Percentiles rank a stretch among this genome's conserved stretches.
phyloP scores from a whole-genome alignment of 2,329 filamentous ascomycete species.

The Ceratocystis variospora region DNA sequence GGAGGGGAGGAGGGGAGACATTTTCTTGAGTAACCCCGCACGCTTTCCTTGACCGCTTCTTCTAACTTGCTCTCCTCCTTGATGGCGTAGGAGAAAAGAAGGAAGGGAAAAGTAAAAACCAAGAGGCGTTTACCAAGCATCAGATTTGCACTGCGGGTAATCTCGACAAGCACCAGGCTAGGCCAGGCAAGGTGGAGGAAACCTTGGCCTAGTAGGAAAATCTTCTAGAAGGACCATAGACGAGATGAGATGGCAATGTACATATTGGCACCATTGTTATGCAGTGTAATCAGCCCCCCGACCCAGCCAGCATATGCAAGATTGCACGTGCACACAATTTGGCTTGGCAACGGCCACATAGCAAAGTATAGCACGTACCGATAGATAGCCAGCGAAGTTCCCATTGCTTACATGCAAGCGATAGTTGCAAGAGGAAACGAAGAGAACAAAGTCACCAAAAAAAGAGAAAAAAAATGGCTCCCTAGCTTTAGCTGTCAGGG shows the following conservation, averaged over 20 bases:
- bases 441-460: not conserved
- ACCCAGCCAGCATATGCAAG: not conserved
- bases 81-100: not conserved
- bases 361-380: not conserved
- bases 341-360: not conserved
- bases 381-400: not conserved
- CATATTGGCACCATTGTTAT: not conserved
- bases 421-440: not conserved
- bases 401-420: not conserved
- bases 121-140: not conserved
- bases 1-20: not conserved
- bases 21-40: not conserved
- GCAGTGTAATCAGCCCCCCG: not conserved
- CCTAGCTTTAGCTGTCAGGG: no score
- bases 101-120: not conserved
- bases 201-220: not conserved
- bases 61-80: not conserved
- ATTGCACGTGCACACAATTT: not conserved
- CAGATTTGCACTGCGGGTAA: not conserved
- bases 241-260: conserved; percentile 6
- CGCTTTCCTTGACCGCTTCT: conserved; percentile 4
- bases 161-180: not conserved
- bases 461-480: no score
- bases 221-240: conserved; percentile 8
- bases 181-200: not conserved